Evolutionary conservation across 768 basidiomycete genomes (phyloP).

Genomic region (Boletellus emodensis): DNA sequence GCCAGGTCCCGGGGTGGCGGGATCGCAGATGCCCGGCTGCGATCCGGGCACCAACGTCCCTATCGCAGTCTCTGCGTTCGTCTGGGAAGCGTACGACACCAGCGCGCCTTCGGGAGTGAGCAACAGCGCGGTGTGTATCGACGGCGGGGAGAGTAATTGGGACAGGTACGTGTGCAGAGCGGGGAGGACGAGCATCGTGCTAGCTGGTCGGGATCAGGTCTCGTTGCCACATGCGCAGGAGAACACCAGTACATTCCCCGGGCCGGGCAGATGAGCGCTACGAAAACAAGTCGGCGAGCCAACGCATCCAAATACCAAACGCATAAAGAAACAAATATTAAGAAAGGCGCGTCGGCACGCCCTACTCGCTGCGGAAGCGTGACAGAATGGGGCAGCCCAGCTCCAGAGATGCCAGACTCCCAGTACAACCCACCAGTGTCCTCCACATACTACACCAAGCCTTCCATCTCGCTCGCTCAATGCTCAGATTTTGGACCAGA

Average conservation of each 20-base stretch:
- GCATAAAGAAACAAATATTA: not conserved
- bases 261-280: slow-evolving; percentile 9
- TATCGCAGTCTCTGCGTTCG: slow-evolving; percentile 21
- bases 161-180: slow-evolving; percentile 62
- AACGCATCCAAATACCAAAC: slow-evolving; percentile 1
- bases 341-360: not conserved
- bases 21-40: slow-evolving; percentile 5
- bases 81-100: slow-evolving; percentile 57
- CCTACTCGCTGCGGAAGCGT: slow-evolving; percentile 10
- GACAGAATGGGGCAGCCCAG: not conserved
- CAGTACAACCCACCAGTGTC: slow-evolving; percentile 5
- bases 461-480: not conserved
- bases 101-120: slow-evolving; percentile 73
- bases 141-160: slow-evolving; percentile 55
- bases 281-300: slow-evolving; percentile 15
- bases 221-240: not conserved
- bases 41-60: slow-evolving; percentile 1
- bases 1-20: slow-evolving; percentile 1
- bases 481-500: slow-evolving; percentile 9
- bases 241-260: slow-evolving; percentile 27
- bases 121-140: slow-evolving; percentile 66
- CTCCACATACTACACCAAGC: slow-evolving; percentile 10
- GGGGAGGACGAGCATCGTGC: slow-evolving; percentile 63
- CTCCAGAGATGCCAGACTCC: too few relatives aligned
- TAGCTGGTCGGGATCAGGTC: not conserved